Evolutionary conservation across 1,284 basidiomycete species (phyloP).

Genomic region (Albatrellus sp.): DNA sequence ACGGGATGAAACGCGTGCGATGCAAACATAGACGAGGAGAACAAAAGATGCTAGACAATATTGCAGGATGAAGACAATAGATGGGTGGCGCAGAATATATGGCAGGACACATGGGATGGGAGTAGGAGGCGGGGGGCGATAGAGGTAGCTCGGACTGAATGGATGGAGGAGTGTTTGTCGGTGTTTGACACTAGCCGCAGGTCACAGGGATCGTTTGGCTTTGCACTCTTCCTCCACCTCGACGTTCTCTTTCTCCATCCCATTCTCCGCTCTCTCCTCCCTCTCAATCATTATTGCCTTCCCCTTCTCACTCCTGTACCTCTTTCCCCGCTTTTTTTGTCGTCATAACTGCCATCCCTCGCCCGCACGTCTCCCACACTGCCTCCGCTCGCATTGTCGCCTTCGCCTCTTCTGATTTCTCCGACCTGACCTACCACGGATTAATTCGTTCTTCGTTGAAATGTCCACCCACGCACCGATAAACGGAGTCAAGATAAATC

Average conservation of each 20-base stretch:
- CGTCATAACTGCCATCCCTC: not conserved
- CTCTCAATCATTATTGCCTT: not conserved
- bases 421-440: not conserved
- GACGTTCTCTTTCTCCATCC: not conserved
- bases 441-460: not conserved
- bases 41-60: too few species aligned
- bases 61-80: too few species aligned
- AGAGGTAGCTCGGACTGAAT: too few species aligned
- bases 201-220: conserved; percentile 3
- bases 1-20: too few species aligned
- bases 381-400: not conserved
- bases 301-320: not conserved
- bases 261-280: not conserved
- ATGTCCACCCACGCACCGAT: conserved; percentile 62
- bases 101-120: too few species aligned
- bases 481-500: conserved; percentile 84
- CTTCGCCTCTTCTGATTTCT: not conserved
- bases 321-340: not conserved
- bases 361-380: not conserved
- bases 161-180: conserved; percentile 17
- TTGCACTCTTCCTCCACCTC: conserved; percentile 2
- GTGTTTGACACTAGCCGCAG: conserved; percentile 6
- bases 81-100: too few species aligned
- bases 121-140: too few species aligned
- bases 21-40: too few species aligned